Evolutionary conservation across 2,329 filamentous ascomycete genomes (phyloP).

Genomic region (Sclerotinia nivalis): DNA sequence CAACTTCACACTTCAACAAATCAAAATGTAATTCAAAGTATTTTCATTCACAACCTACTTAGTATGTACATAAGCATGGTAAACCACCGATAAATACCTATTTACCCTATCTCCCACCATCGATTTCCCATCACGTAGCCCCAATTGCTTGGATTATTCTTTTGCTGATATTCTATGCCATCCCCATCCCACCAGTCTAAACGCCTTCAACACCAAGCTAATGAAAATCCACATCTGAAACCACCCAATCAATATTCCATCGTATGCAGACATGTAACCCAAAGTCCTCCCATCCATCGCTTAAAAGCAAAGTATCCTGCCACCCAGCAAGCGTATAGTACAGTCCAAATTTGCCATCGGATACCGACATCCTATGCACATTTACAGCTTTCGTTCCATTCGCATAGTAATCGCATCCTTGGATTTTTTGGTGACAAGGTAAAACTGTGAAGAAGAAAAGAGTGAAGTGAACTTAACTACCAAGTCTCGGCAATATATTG

Average conservation of each 20-base stretch:
- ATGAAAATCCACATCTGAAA: background rate
- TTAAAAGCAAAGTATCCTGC: constrained; percentile 1
- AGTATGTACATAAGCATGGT: background rate
- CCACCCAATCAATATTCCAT: background rate
- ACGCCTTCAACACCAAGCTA: background rate
- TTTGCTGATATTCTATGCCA: background rate
- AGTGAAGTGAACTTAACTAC: constrained; percentile 43
- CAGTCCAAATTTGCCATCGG: background rate
- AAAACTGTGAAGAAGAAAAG: background rate
- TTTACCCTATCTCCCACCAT: background rate
- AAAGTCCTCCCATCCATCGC: background rate
- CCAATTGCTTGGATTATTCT: constrained; percentile 9
- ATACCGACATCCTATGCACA: background rate
- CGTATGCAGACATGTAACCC: background rate
- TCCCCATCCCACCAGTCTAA: background rate
- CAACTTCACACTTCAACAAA: background rate
- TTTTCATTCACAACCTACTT: background rate
- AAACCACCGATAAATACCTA: background rate
- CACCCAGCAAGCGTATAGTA: constrained; percentile 6
- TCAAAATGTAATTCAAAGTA: background rate
- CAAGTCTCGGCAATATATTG: constrained; percentile 91
- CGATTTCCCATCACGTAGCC: background rate
- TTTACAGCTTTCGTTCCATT: background rate
- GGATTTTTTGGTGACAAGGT: no score
- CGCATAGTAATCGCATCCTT: background rate